Base-by-base conservation (phyloP, 2,329 filamentous ascomycete species). In the Cladosporium sp. region DNA sequence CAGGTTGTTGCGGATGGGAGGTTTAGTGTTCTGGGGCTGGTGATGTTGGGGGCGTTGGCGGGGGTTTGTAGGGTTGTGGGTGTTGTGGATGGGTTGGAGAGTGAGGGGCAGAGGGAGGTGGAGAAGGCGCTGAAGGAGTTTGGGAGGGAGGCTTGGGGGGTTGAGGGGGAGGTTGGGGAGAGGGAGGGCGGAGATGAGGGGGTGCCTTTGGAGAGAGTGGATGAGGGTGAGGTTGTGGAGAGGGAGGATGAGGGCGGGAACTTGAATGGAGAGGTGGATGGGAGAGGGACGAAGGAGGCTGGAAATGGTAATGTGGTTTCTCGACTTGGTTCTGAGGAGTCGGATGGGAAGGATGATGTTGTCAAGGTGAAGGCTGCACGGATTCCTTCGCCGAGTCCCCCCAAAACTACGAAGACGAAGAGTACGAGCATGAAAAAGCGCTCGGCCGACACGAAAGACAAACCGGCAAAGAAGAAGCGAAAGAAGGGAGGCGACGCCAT, bases 401-500 rank as follows among this genome's bases (percentile, higher is more conserved):
- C 45, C 4, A 50, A 49, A 18, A 16, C 16, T 16, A 25, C 38
- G 15, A 47, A 38, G 15, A 45, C 38, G 13, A 45, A 38, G 11
- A 40, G 25, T 27, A 49, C 33, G 20, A 36, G n/a, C 16, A 51
- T 29, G 22, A 46, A 50, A 35, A 55, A 41, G 41, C 43, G 45
- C 18, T 36, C 48, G 2, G 41, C 49, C 15, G 52, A 53, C 8
- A 20, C 33, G 3, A 52, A 55, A 15, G 62, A 62, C 51, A 70
- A 73, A 56, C 43, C 53, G 50, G 72, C 68, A 53, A 79, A 75
- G 62, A 82, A 78, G 66, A 82, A 78, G 59, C 78, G 75, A 59
- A 77, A 75, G 50, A 78, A 72, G 56, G 78, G 72, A 32, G 72
- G 73, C 5, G 81, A 90, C 62, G 84, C 80, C 36, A 86, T 92